Evolutionary conservation across 176 grass and related monocot genomes (phyloP).

Genomic region (Musa beccarii): DNA sequence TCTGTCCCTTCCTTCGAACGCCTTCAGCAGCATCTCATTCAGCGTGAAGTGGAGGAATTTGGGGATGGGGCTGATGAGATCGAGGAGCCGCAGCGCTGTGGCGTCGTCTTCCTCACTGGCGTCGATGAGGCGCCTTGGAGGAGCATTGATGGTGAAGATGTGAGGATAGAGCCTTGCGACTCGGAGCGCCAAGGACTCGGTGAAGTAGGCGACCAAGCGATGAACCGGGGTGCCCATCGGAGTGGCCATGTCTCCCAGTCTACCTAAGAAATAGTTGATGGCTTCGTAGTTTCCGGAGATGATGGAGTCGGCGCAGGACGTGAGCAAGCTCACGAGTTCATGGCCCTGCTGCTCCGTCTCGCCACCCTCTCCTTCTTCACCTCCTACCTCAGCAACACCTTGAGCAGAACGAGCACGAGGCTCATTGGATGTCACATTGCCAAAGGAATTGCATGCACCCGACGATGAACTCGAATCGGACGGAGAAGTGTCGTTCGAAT

Average conservation of each 20-base stretch:
- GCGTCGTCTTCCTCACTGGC: constrained; percentile 45
- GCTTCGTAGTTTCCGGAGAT: constrained; percentile 38
- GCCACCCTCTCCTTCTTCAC: not conserved
- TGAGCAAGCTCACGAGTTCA: constrained; percentile 43
- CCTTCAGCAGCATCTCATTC: constrained; percentile 59
- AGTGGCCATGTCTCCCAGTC: constrained; percentile 54
- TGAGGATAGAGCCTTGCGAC: constrained; percentile 54
- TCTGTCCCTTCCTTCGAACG: constrained; percentile 71
- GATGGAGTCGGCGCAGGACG: constrained; percentile 58
- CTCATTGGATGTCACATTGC: no score
- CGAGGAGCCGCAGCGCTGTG: constrained; percentile 53
- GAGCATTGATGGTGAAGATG: constrained; percentile 45
- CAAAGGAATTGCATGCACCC: constrained; percentile 33
- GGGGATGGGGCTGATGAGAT: constrained; percentile 60
- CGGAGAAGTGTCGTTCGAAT: constrained; percentile 20
- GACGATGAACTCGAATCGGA: constrained; percentile 66
- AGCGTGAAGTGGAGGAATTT: constrained; percentile 81
- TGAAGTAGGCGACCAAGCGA: constrained; percentile 70
- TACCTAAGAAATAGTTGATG: constrained; percentile 55
- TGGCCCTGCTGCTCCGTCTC: constrained; percentile 25
- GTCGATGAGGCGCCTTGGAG: constrained; percentile 43
- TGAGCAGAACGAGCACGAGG: not conserved
- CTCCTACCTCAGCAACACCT: not conserved
- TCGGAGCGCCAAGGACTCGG: constrained; percentile 63
- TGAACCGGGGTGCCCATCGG: constrained; percentile 56